A percentile compares a stretch with the other conserved stretches of the same genome.
These are phyloP conservation scores for Acmispon strigosus DNA, from an alignment of 306 rosid genomes.

Conservation along the genomic window DNA sequence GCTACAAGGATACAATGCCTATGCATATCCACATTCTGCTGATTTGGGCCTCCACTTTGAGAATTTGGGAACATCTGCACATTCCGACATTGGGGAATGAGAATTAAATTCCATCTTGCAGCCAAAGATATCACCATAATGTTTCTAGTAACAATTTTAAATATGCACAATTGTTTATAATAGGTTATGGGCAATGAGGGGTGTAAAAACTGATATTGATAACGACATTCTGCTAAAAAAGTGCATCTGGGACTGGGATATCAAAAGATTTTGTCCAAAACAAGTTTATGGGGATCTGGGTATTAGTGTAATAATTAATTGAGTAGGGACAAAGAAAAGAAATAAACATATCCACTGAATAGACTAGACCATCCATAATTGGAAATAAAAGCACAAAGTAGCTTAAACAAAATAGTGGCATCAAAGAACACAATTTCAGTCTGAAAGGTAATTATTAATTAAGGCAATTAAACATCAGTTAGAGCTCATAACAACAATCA, in stretches of 20 bases:
- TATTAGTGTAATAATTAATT: neutral
- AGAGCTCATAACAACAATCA: neutral
- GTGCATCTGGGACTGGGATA: neutral
- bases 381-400: neutral
- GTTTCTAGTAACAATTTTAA: neutral
- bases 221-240: neutral
- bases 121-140: neutral
- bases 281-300: neutral
- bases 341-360: neutral
- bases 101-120: slow-evolving; percentile 1
- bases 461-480: neutral
- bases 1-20: slow-evolving; percentile 88
- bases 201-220: neutral
- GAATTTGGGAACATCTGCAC: slow-evolving; percentile 69
- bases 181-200: neutral
- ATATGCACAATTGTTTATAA: neutral
- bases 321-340: neutral
- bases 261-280: neutral
- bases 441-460: neutral
- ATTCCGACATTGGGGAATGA: slow-evolving; percentile 24
- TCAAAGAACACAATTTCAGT: neutral
- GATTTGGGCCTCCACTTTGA: slow-evolving; percentile 71
- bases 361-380: neutral
- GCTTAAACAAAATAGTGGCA: neutral
- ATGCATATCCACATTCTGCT: slow-evolving; percentile 68